phyloP scores from a whole-genome alignment of 2,329 filamentous ascomycete species.

The Fulvia fulva region DNA sequence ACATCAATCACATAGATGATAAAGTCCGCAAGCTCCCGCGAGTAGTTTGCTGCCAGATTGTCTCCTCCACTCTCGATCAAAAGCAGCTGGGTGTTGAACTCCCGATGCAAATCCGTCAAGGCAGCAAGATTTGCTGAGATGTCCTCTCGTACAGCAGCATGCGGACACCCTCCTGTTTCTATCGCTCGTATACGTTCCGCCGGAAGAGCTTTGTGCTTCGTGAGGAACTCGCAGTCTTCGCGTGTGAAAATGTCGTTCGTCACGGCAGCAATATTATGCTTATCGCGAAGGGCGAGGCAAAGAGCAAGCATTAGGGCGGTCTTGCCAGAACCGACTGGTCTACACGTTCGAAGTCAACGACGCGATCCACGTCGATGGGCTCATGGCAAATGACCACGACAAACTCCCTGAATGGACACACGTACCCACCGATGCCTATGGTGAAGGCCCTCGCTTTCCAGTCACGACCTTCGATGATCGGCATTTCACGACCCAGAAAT shows the following conservation, averaged over 20 bases:
- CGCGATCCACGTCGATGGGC: not conserved
- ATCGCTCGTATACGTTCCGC: constrained; percentile 85
- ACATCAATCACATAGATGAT: constrained; percentile 99
- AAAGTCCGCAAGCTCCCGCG: constrained; percentile 87
- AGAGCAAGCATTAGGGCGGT: constrained; percentile 95
- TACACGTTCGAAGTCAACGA: constrained; percentile 36
- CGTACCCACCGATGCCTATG: constrained; percentile 93
- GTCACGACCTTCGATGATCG: constrained; percentile 79
- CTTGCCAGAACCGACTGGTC: constrained; percentile 94
- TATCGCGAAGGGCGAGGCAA: constrained; percentile 74
- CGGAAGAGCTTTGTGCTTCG: constrained; percentile 76
- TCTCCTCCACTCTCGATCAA: constrained; percentile 95
- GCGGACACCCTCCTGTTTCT: constrained; percentile 94
- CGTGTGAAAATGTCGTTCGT: constrained; percentile 99
- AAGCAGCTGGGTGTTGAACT: constrained; percentile 76
- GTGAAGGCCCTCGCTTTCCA: constrained; percentile 92
- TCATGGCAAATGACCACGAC: not conserved
- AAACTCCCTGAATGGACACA: not conserved
- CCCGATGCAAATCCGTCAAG: constrained; percentile 78
- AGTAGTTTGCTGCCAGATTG: constrained; percentile 96
- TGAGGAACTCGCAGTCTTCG: constrained; percentile 97
- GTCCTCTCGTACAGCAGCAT: constrained; percentile 95
- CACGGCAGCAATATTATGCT: constrained; percentile 86
- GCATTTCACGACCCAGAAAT: constrained; percentile 86
- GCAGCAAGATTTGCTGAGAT: constrained; percentile 91